Evolutionary conservation across 2,329 filamentous ascomycete species (phyloP).

Genomic region (Fusarium hostae): DNA sequence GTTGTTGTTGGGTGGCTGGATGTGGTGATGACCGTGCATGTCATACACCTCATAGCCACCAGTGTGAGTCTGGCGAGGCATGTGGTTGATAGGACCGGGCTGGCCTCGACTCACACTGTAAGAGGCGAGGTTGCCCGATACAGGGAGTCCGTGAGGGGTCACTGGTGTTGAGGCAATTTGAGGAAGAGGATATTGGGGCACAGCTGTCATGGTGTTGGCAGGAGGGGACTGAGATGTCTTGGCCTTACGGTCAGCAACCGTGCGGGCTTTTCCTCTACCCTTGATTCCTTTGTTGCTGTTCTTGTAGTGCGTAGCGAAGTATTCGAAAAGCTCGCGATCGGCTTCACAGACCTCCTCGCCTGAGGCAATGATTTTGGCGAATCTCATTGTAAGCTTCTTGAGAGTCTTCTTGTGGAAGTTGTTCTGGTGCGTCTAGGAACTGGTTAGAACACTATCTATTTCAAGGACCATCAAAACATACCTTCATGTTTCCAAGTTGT

Average conservation of each 20-base stretch:
- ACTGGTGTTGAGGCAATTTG: slow-evolving; percentile 41
- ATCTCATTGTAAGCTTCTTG: slow-evolving; percentile 74
- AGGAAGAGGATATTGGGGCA: slow-evolving; percentile 43
- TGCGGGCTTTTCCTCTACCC: slow-evolving; percentile 87
- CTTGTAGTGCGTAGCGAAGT: slow-evolving; percentile 91
- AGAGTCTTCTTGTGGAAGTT: slow-evolving; percentile 87
- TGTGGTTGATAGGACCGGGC: slow-evolving; percentile 43
- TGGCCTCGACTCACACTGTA: slow-evolving; percentile 49
- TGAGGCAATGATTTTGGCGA: slow-evolving; percentile 70
- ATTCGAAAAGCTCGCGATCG: slow-evolving; percentile 83
- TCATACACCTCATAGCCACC: slow-evolving; percentile 59
- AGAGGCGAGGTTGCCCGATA: slow-evolving; percentile 45
- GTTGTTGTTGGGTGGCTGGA: slow-evolving; percentile 37
- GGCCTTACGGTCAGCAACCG: slow-evolving; percentile 59
- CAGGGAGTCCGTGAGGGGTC: slow-evolving; percentile 44
- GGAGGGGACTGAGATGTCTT: slow-evolving; percentile 45
- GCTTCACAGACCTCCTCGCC: slow-evolving; percentile 65
- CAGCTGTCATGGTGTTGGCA: slow-evolving; percentile 17
- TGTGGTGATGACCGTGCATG: slow-evolving; percentile 50
- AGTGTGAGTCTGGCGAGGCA: slow-evolving; percentile 47
- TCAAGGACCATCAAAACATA: slow-evolving; percentile 49
- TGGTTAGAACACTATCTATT: slow-evolving; percentile 8
- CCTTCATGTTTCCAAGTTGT: slow-evolving; percentile 92
- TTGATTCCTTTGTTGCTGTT: slow-evolving; percentile 99
- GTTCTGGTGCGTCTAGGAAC: slow-evolving; percentile 83